Evolutionary conservation across 768 basidiomycete species (phyloP), one percentile per base, ranked within the genome.

Genomic region (Leccinum aurantiacum): DNA sequence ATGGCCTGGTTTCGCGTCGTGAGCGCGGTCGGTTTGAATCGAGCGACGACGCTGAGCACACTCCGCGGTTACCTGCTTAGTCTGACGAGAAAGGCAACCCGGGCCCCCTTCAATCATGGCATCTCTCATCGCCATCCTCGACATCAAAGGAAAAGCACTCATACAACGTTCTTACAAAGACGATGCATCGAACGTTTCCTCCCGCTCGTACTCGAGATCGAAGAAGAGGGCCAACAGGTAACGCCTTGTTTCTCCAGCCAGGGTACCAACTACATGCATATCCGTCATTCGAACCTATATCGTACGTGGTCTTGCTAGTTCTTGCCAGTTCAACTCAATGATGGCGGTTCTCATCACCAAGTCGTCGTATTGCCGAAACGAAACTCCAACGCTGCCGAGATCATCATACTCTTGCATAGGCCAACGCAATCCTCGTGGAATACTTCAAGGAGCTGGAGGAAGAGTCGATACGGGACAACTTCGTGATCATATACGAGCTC

Each of bases 391-490:
- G 95, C 93, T 0, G 89, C 94, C 24, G 97, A 98, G 76, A 89
- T 94, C 67, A 94, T 98, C 76, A 84, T 97, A 63, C 98, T 98
- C 80, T 83, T 99, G 17, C 97, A 98, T 75, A 88, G 95, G 47
- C 82, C 98, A 58, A 89, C 88, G 0, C 86, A 93, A 72, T 98
- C 6, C 82, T 99, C 58, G 84, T 95, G 56, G 97, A 98, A 71
- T 98, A 98, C 81, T 99, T 99, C 82, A 98, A 98, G 74, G 97
- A 98, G 73, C 87, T 98, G 41, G 97, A 99, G 73, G 97, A 98
- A 71, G 97, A 99, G 79, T 95, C 93, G 52, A 98, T 98, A 71
- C 83, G 97, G 8, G 97, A 99, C 76, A 98, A 99, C 71, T 99
- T 99, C 71, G 97, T 98, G 44, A 97, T 99, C 71, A 97, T 99